Evolutionary conservation across 805 yeast species (phyloP), one percentile per base, ranked within the genome.

Genomic region (Wickerhamiella brachini): DNA sequence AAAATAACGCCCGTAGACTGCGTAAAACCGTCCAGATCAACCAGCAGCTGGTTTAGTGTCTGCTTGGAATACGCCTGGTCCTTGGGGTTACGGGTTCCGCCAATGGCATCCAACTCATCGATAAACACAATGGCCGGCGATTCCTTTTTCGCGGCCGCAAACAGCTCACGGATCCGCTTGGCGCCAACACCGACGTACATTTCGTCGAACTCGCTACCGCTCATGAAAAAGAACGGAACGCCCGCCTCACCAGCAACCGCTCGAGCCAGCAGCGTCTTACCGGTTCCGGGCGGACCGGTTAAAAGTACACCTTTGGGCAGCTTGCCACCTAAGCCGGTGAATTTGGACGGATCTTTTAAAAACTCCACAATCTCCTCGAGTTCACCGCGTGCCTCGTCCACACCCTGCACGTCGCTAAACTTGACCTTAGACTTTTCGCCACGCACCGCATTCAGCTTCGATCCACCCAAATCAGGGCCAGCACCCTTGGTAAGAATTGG

Each of bases 201-300:
- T 69, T 93, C 98, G 66, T 94, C 99, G 65, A 93, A 93, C 66
- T 93, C 98, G 1, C 96, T 86, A 46, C 98, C 98, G 5, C 95
- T 85, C 97, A 93, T 90, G 68, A 90, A 90, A 69, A 89, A 90
- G 65, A 93, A 93, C 44, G 97, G 98, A 22, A 93, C 97, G 51
- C 95, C 97, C 6, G 98, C 97, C 69, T 90, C 97, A 56, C 97
- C 97, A 7, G 98, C 98, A 29, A 96, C 94, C 26, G 98, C 97
- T 61, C 97, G 80, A 0, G 97, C 97, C 56, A 93, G 76, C 58
- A 90, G 73, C 1, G 98, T 93, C 67, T 93, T 90, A 78, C 98
- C 98, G 5, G 98, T 90, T 69, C 98, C 98, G 43, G 98, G 98
- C 39, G 98, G 98, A 45, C 98, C 98, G 12, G 97, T 93, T 57